Percentiles rank a stretch among this genome's conserved stretches.
These are phyloP conservation scores for Osmanthus fragrans DNA, from an alignment of 257 asterid species.

Conservation along the genomic window DNA sequence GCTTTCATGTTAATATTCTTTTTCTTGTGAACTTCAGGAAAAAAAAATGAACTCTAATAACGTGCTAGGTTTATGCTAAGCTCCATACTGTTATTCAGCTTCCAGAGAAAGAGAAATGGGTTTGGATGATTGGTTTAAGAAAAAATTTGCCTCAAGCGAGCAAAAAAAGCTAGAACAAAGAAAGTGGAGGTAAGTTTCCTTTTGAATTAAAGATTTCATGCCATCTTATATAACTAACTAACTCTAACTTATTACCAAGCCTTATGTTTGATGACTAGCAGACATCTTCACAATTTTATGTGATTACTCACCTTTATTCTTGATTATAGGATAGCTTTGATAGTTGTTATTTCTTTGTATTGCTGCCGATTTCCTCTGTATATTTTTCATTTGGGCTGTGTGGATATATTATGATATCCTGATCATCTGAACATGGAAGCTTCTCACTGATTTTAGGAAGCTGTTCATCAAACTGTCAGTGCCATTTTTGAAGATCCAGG, in stretches of 20 bases:
- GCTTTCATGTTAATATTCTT: too few relatives aligned
- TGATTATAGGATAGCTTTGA: neutral
- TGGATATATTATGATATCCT: constrained; percentile 16
- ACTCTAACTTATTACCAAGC: neutral
- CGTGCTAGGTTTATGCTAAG: too few relatives aligned
- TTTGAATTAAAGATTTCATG: neutral
- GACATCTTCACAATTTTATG: neutral
- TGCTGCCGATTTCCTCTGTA: neutral
- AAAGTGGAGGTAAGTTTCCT: constrained; percentile 31
- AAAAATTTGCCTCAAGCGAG: constrained; percentile 39
- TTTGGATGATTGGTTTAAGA: constrained; percentile 54
- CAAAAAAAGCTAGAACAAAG: constrained; percentile 35
- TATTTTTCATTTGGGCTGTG: neutral
- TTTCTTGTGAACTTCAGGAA: too few relatives aligned
- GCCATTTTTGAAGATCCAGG: constrained; percentile 99
- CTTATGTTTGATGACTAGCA: neutral
- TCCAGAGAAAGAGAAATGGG: constrained; percentile 38
- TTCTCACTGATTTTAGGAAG: constrained; percentile 56
- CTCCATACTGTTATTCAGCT: neutral
- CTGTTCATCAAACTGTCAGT: constrained; percentile 89
- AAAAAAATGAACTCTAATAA: too few relatives aligned
- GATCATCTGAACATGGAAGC: constrained; percentile 13
- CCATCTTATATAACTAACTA: neutral
- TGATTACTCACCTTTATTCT: neutral
- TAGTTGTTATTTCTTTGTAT: neutral